These are phyloP conservation scores for Pyrus pyrifolia DNA, from an alignment of 306 rosid species.

Conservation along the genomic window DNA sequence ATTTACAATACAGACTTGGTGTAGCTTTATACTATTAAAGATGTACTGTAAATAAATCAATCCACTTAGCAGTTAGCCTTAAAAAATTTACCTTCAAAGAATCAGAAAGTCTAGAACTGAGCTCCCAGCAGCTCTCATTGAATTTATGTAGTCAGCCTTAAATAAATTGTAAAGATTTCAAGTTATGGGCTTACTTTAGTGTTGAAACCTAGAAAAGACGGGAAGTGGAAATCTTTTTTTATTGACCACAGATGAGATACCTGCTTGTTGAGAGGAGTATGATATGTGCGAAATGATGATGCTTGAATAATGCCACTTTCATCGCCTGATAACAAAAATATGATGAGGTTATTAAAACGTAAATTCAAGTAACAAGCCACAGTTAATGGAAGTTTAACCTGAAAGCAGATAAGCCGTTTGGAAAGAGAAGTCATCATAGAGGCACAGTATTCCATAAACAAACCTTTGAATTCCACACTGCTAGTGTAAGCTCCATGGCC, in stretches of 20 bases:
- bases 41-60: neutral
- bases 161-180: conserved; percentile 12
- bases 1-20: neutral
- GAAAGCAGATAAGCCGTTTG: neutral
- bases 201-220: neutral
- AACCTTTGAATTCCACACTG: conserved; percentile 89
- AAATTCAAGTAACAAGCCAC: neutral
- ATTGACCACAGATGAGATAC: conserved; percentile 18
- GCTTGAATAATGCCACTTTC: conserved; percentile 76
- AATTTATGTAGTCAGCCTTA: conserved; percentile 76
- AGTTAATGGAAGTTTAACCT: neutral
- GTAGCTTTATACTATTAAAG: neutral
- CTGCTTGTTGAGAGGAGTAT: conserved; percentile 97
- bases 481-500: conserved; percentile 98
- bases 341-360: neutral
- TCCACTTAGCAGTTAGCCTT: neutral
- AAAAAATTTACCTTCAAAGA: conserved; percentile 63
- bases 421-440: conserved; percentile 5
- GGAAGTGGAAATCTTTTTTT: conserved; percentile 6
- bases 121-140: conserved; percentile 94
- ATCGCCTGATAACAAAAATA: conserved; percentile 40
- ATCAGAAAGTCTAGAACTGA: conserved; percentile 79
- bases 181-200: conserved; percentile 11
- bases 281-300: conserved; percentile 92
- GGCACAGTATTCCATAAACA: conserved; percentile 18